These are phyloP conservation scores for Aspergillus cristatus DNA, from an alignment of 495 filamentous ascomycete species.

Conservation along the genomic window DNA sequence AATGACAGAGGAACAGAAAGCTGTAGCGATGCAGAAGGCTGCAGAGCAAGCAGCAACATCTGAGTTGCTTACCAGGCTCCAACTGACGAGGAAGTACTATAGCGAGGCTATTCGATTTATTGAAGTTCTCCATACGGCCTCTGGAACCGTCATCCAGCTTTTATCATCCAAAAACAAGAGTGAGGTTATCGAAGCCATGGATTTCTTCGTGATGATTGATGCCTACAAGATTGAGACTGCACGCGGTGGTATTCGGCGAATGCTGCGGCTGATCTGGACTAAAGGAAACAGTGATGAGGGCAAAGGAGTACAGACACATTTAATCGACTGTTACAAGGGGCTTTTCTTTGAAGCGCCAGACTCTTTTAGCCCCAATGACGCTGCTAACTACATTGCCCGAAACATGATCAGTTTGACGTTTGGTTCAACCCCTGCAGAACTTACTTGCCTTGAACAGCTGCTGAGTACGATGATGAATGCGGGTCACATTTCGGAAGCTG, in stretches of 20 bases:
- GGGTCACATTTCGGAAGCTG: constrained; percentile 73
- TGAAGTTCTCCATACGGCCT: constrained; percentile 79
- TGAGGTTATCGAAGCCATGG: constrained; percentile 98
- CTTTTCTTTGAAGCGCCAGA: constrained; percentile 94
- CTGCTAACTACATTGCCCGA: constrained; percentile 89
- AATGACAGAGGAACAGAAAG: constrained; percentile 51
- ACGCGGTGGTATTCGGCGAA: constrained; percentile 77
- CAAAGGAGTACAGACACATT: constrained; percentile 92
- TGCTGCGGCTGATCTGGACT: constrained; percentile 97
- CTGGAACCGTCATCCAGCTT: constrained; percentile 69
- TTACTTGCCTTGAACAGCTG: constrained; percentile 91
- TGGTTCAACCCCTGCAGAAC: constrained; percentile 83
- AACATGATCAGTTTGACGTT: constrained; percentile 99
- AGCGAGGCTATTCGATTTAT: constrained; percentile 89
- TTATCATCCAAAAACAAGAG: constrained; percentile 92
- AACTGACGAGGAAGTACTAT: constrained; percentile 84
- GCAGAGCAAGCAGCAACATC: constrained; percentile 64
- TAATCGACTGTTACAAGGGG: constrained; percentile 94
- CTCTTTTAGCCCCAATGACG: constrained; percentile 76
- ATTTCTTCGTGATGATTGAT: constrained; percentile 90
- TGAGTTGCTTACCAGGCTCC: constrained; percentile 73
- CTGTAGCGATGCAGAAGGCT: constrained; percentile 49
- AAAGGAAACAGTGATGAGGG: constrained; percentile 99
- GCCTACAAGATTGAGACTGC: constrained; percentile 92
- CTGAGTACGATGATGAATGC: constrained; percentile 96